These are phyloP conservation scores for Neonectria punicea DNA, from an alignment of 2,329 filamentous ascomycete genomes.

Conservation along the genomic window DNA sequence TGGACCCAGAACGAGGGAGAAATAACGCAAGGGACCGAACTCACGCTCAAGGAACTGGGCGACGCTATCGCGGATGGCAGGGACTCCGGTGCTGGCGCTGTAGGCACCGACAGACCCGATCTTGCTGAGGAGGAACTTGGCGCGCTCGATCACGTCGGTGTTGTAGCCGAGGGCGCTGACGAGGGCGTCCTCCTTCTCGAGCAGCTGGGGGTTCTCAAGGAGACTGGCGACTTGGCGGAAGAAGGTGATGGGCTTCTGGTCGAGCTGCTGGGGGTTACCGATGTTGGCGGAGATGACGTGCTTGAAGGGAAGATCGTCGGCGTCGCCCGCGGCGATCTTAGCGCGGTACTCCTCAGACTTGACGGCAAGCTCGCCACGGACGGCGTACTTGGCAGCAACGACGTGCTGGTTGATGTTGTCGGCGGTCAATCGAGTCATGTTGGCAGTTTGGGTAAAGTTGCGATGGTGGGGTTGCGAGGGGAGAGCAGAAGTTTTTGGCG, in stretches of 20 bases:
- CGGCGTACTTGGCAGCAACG: conserved; percentile 90
- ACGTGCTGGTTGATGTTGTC: conserved; percentile 95
- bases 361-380: conserved; percentile 93
- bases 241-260: conserved; percentile 99
- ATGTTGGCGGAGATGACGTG: conserved; percentile 98
- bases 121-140: conserved; percentile 81
- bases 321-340: conserved; percentile 69
- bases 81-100: conserved; percentile 90
- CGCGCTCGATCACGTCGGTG: conserved; percentile 86
- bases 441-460: conserved; percentile 48
- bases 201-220: conserved; percentile 86
- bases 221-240: conserved; percentile 96
- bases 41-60: conserved; percentile 90
- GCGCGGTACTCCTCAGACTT: conserved; percentile 92
- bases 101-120: conserved; percentile 96
- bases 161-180: conserved; percentile 84
- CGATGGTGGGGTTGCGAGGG: conserved; percentile 32
- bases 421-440: conserved; percentile 68
- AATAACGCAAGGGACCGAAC: conserved; percentile 42
- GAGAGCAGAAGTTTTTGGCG: conserved; percentile 40
- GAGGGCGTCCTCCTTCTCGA: conserved; percentile 86
- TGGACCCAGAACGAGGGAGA: neutral
- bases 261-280: conserved; percentile 97
- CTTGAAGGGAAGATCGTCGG: conserved; percentile 77
- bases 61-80: conserved; percentile 87